Base-by-base conservation (phyloP, 768 basidiomycete species). In the Sarcodon aspratus region DNA sequence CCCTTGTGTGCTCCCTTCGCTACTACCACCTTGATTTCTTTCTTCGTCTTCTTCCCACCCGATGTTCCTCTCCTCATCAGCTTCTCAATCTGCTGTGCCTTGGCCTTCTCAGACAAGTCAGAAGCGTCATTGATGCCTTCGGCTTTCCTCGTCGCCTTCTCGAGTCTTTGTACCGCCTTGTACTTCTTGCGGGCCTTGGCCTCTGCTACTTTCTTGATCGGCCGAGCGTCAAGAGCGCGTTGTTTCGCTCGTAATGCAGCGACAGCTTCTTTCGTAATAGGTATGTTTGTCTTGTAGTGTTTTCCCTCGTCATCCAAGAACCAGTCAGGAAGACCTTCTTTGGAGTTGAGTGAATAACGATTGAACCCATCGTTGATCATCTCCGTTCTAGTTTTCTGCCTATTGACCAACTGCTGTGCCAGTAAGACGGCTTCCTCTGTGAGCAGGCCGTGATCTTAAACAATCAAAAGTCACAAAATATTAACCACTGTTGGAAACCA, bases 131-230 rank as follows among this genome's bases (percentile, higher is more conserved):
- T 88, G 51, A 98, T 80, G 44, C 90, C 92, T 59, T 97, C 92
- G 2, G 94, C 96, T 66, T 93, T 98, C 70, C 90, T 95, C 76
- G 90, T 78, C 9, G 91, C 88, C 64, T 91, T 95, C 58, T 94
- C 90, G 10, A 97, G 67, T 44, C 82, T 75, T 55, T 87, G 85
- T 10, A 77, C 74, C 9, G 93, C 90, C 66, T 83, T 90, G 61
- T 89, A 69, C 69, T 97, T 97, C 69, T 99, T 99, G 53, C 96
- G 78, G 31, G 91, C 93, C 65, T 98, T 98, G 11, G 96, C 96
- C 67, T 98, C 96, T 8, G 95, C 96, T 7, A 98, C 79, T 72
- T 99, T 99, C 71, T 96, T 98, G 69, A 99, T 98, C 13, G 96
- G 96, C 21, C 96, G 80, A 1, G 95, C 92, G 61, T 99, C 93